Evolutionary conservation across 169 alveolate genomes (phyloP), one percentile per base, ranked within the genome.

Genomic region (Plasmodium berghei): DNA sequence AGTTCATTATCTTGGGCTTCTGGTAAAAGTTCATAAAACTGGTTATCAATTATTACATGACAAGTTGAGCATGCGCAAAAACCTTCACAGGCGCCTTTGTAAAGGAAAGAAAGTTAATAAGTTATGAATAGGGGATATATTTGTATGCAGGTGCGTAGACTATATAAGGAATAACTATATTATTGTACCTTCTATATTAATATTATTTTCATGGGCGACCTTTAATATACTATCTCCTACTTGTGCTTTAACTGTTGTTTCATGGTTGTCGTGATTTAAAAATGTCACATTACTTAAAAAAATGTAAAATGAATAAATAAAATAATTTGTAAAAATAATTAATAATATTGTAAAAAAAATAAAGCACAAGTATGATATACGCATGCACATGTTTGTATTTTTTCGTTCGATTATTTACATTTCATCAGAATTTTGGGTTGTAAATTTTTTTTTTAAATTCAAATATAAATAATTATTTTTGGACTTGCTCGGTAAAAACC

Each of bases 41-140:
- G 93, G 87, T 96, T 95, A 55, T 96, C 98, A 71, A 98, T 89
- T 28, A 98, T 96, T 2, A 98, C 99, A 92, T 98, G 99, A 87
- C 99, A 98, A 0, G 99, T 98, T 10, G 99, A 97, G 73, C 99
- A 98, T 1, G 99, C 99, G 52, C 96, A 92, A 58, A 97, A 94
- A 45, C 97, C 98, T 72, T 97, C 99, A 74, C 99, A 98, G 22
- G 99, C 99, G 5, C 99, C 99, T 96, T 95, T 97, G 48, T 93
- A 77, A 10, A 24, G 5, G 48, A 48, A 49, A 48, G 58, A 12
- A 22, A 62, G 55, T 49, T 42, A 22, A 48, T 12, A 45, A 73
- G 24, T 4, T 63, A 16, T 22, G 40, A 22, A 8, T 52, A 52
- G 45, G 28, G 10, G 10, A 56, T 46, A 26, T 8, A 75, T 63